Percentiles rank a stretch among this genome's conserved stretches.
phyloP scores from a whole-genome alignment of 1,139 yeast species.

The Ashbya aceris region DNA sequence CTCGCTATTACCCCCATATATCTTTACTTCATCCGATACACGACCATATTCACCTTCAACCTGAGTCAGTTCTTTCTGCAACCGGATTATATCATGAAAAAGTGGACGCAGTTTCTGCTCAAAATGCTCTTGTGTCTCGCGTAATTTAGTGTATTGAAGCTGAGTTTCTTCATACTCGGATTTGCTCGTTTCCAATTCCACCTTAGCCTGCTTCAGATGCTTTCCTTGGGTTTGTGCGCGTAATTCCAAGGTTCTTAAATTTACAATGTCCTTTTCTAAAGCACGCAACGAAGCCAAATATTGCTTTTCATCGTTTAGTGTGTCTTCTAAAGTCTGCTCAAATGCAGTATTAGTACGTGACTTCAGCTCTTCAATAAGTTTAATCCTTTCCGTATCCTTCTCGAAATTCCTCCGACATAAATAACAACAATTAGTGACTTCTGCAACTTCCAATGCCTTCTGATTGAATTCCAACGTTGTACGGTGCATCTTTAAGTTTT shows the following conservation, averaged over 20 bases:
- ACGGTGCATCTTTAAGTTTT: slow-evolving; percentile 53
- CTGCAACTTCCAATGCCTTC: slow-evolving; percentile 55
- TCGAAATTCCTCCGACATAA: slow-evolving; percentile 58
- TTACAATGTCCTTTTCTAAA: slow-evolving; percentile 19
- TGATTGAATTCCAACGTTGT: slow-evolving; percentile 58
- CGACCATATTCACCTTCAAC: slow-evolving; percentile 36
- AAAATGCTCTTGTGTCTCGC: slow-evolving; percentile 14
- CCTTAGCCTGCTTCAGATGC: no score
- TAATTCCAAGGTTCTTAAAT: not conserved
- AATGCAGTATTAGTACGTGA: slow-evolving; percentile 27
- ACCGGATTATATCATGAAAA: slow-evolving; percentile 16
- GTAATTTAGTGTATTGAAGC: slow-evolving; percentile 19
- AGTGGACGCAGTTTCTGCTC: slow-evolving; percentile 18
- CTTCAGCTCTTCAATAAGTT: slow-evolving; percentile 31
- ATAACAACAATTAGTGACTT: slow-evolving; percentile 46
- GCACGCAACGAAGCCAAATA: slow-evolving; percentile 32
- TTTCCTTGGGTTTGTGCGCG: not conserved
- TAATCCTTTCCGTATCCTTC: slow-evolving; percentile 25
- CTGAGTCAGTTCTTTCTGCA: slow-evolving; percentile 20
- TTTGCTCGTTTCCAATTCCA: not conserved
- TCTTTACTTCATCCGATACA: slow-evolving; percentile 31
- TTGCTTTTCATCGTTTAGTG: slow-evolving; percentile 35
- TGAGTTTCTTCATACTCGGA: not conserved
- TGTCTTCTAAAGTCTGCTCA: slow-evolving; percentile 25
- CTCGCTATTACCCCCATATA: slow-evolving; percentile 14